Conservation (phyloP, 1,139 yeast genomes). For the Debaryomycetaceae sp. region DNA sequence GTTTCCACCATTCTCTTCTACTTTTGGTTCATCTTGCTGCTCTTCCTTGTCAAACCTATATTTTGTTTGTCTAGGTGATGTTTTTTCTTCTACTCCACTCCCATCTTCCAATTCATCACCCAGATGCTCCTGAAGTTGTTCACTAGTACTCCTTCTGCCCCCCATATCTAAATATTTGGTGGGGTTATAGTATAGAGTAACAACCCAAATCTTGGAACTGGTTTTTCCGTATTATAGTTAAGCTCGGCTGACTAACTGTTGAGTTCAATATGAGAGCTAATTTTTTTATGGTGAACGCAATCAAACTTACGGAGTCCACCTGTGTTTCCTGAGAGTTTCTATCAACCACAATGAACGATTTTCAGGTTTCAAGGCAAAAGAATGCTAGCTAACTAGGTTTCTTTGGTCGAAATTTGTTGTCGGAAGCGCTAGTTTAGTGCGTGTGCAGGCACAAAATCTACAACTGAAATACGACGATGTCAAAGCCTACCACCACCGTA, state of each 20-base stretch:
- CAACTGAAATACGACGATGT: neutral
- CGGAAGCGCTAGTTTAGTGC: neutral
- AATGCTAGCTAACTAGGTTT: neutral
- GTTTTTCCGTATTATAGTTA: neutral
- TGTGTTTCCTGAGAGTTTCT: too few species aligned
- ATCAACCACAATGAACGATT: too few species aligned
- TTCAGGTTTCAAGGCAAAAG: neutral
- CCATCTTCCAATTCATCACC: constrained; percentile 14
- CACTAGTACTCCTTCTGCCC: constrained; percentile 13
- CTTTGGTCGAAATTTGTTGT: neutral
- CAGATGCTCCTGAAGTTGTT: constrained; percentile 8
- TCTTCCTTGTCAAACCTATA: constrained; percentile 13
- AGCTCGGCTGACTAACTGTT: neutral
- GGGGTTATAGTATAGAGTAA: constrained; percentile 1
- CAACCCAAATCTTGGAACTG: neutral
- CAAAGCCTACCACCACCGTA: neutral
- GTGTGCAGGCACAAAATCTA: neutral
- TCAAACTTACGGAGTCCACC: too few species aligned
- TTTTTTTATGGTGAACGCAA: too few species aligned
- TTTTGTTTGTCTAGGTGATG: constrained; percentile 4
- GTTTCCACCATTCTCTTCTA: constrained; percentile 6
- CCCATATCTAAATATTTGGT: constrained; percentile 2
- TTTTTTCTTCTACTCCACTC: constrained; percentile 15
- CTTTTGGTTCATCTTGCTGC: constrained; percentile 7
- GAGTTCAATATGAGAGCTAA: neutral